A percentile compares a stretch with the other conserved stretches of the same genome.
Conservation (phyloP, 2,329 filamentous ascomycete species). For the Fusarium foetens region DNA sequence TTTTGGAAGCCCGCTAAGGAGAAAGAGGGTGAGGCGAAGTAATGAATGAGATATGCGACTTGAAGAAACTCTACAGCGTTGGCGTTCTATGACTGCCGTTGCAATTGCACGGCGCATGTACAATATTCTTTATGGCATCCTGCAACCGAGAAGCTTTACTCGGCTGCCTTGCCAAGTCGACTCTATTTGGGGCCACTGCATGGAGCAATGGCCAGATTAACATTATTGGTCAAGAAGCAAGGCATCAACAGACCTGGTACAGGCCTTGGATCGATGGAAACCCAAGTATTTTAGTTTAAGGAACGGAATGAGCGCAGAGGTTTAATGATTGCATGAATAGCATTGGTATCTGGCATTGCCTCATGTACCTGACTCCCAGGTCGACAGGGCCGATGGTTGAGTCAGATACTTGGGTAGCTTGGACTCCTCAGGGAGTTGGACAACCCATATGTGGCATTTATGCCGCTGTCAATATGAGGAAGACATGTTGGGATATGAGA, state of each 20-base stretch:
- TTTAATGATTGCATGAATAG: conserved; percentile 54
- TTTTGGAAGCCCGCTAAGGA: conserved; percentile 77
- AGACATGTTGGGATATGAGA: conserved; percentile 15
- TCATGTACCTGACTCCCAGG: conserved; percentile 36
- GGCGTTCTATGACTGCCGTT: conserved; percentile 37
- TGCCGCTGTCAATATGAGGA: conserved; percentile 16
- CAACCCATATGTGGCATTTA: conserved; percentile 25
- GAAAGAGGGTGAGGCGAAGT: conserved; percentile 51
- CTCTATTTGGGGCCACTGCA: neutral
- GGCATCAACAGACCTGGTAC: conserved; percentile 20
- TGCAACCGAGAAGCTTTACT: conserved; percentile 18
- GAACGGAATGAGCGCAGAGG: conserved; percentile 42
- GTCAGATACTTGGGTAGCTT: conserved; percentile 16
- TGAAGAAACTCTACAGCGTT: conserved; percentile 22
- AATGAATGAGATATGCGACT: conserved; percentile 10
- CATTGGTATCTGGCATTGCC: conserved; percentile 48
- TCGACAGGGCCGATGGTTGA: conserved; percentile 28
- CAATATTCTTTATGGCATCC: conserved; percentile 46
- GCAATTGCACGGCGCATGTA: conserved; percentile 54
- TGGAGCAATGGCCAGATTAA: conserved; percentile 1
- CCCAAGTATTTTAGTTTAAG: conserved; percentile 34
- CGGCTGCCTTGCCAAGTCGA: neutral
- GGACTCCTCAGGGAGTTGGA: conserved; percentile 14
- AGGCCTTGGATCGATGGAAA: conserved; percentile 23
- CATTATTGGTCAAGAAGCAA: conserved; percentile 12